Percentiles rank a stretch among this genome's conserved stretches.
Evolutionary conservation across 257 asterid genomes (phyloP).

Genomic region (Nicotiana undulata): DNA sequence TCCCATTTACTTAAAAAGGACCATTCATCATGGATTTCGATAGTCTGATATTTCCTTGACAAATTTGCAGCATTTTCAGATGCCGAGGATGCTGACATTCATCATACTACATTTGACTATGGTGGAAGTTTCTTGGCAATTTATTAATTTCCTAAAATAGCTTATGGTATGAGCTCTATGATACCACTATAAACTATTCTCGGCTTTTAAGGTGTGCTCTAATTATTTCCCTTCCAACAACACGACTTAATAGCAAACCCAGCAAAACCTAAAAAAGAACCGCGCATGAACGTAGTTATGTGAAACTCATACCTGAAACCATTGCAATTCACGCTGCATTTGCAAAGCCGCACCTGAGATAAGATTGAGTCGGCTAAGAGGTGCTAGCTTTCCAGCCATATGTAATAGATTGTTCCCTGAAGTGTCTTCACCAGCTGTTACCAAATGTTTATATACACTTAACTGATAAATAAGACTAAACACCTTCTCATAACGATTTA

Average conservation of each 20-base stretch:
- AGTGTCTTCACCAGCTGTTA: conserved; percentile 17
- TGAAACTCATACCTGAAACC: conserved; percentile 15
- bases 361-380: conserved; percentile 7
- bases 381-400: conserved; percentile 27
- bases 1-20: not conserved
- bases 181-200: not conserved
- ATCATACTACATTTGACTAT: too few relatives aligned
- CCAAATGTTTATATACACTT: conserved; percentile 24
- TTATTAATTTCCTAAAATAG: not conserved
- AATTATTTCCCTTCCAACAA: not conserved
- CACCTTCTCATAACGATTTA: conserved; percentile 28
- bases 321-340: conserved; percentile 12
- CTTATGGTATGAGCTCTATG: not conserved
- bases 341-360: conserved; percentile 7
- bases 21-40: not conserved
- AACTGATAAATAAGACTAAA: conserved; percentile 33
- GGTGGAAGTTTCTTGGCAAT: too few relatives aligned
- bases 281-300: too few relatives aligned
- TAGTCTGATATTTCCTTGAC: not conserved
- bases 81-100: too few relatives aligned
- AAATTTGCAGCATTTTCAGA: not conserved
- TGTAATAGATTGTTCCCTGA: conserved; percentile 29
- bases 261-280: not conserved
- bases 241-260: not conserved
- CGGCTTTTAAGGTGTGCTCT: not conserved